Conservation (phyloP, 2,329 filamentous ascomycete species). For the Plenodomus tracheiphilus region DNA sequence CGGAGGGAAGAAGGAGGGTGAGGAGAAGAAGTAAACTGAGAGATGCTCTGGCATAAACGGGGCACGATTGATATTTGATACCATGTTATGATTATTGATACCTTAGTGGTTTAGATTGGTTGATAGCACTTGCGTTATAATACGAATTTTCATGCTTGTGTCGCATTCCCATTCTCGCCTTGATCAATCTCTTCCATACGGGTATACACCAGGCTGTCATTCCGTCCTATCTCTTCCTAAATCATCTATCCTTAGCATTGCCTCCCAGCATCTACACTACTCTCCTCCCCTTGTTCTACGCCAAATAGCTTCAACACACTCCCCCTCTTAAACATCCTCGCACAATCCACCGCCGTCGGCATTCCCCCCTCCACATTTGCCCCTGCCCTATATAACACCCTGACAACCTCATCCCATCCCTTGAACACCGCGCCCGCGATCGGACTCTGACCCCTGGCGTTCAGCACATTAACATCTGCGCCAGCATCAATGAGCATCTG, state of each 20-base stretch:
- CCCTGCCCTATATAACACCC: conserved; percentile 51
- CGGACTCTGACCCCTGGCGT: conserved; percentile 69
- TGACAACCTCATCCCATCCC: conserved; percentile 66
- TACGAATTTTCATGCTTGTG: background rate
- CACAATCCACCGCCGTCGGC: conserved; percentile 52
- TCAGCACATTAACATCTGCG: conserved; percentile 69
- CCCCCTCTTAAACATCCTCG: conserved; percentile 52
- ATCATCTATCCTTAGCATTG: background rate
- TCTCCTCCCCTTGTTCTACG: conserved; percentile 20
- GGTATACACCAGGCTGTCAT: background rate
- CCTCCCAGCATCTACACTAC: conserved; percentile 3
- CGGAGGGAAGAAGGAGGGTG: conserved; percentile 23
- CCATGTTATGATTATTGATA: background rate
- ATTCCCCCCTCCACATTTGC: conserved; percentile 48
- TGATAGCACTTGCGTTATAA: background rate
- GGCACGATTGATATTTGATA: conserved; percentile 2
- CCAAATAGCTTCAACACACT: conserved; percentile 37
- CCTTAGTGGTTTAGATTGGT: background rate
- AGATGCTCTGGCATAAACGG: background rate
- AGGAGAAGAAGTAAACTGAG: conserved; percentile 17
- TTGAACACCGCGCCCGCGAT: conserved; percentile 76
- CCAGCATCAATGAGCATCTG: conserved; percentile 63
- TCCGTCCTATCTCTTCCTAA: no score
- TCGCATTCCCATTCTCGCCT: no score
- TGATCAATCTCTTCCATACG: no score